phyloP scores from a whole-genome alignment of 208 protist genomes.

The Trypanosoma grayi region DNA sequence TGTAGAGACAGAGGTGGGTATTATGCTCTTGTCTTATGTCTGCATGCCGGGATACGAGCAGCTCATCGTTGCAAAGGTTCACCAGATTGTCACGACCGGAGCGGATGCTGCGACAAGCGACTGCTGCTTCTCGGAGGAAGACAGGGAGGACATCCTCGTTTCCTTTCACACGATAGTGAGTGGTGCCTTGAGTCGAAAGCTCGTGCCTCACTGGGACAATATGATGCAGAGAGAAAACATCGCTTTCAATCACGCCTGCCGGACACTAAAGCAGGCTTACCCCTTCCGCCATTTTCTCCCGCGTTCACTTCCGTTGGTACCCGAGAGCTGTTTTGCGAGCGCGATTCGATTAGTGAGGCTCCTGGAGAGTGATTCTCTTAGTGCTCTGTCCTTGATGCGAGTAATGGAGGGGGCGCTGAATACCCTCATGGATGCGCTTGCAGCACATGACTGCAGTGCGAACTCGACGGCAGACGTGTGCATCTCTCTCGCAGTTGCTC shows the following conservation, averaged over 20 bases:
- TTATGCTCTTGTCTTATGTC: constrained; percentile 13
- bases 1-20: constrained; percentile 14
- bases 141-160: constrained; percentile 8
- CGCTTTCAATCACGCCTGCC: constrained; percentile 13
- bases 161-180: constrained; percentile 12
- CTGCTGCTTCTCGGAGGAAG: neutral
- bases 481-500: constrained; percentile 2
- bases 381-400: constrained; percentile 13
- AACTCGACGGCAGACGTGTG: constrained; percentile 5
- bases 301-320: neutral
- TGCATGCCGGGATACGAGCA: constrained; percentile 5
- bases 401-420: constrained; percentile 9
- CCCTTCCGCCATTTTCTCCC: constrained; percentile 10
- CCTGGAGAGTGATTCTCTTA: constrained; percentile 1
- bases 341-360: neutral
- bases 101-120: neutral
- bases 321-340: neutral
- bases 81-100: constrained; percentile 3
- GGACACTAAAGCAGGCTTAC: neutral
- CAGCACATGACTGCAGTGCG: neutral
- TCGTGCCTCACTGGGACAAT: constrained; percentile 11
- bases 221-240: constrained; percentile 1
- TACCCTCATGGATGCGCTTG: neutral
- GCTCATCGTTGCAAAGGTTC: constrained; percentile 11
- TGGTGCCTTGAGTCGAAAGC: neutral